phyloP scores from a whole-genome alignment of 805 yeast genomes.

The Saccharomycopsis amapae region DNA sequence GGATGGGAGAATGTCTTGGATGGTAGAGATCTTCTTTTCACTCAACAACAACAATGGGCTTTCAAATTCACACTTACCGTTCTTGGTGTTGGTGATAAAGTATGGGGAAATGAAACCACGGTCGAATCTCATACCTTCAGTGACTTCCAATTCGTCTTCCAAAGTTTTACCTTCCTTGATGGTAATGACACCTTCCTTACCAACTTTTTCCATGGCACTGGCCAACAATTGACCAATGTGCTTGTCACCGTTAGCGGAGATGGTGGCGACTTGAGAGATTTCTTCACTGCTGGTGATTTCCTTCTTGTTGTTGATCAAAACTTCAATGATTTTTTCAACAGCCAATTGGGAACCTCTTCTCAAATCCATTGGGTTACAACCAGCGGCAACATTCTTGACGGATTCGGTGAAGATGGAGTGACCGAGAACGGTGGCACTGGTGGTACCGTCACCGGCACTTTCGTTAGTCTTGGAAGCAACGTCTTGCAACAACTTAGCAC shows the following conservation, averaged over 20 bases:
- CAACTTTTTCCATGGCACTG: slow-evolving; percentile 96
- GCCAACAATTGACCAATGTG: slow-evolving; percentile 91
- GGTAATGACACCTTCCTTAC: slow-evolving; percentile 98
- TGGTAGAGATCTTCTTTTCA: slow-evolving; percentile 87
- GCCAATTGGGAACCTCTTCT: slow-evolving; percentile 98
- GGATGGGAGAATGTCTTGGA: slow-evolving; percentile 88
- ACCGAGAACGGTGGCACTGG: slow-evolving; percentile 94
- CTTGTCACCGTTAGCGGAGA: slow-evolving; percentile 91
- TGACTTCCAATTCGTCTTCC: slow-evolving; percentile 93
- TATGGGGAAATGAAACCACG: slow-evolving; percentile 96
- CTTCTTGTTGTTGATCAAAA: slow-evolving; percentile 76
- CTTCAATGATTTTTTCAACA: slow-evolving; percentile 85
- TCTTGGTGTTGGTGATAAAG: slow-evolving; percentile 89
- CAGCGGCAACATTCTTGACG: slow-evolving; percentile 96
- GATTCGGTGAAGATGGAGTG: slow-evolving; percentile 93
- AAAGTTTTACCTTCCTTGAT: slow-evolving; percentile 96
- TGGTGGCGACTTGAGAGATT: slow-evolving; percentile 97
- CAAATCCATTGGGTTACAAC: slow-evolving; percentile 97
- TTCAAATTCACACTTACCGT: slow-evolving; percentile 90
- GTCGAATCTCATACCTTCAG: slow-evolving; percentile 98
- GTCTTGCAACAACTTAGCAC: slow-evolving; percentile 91
- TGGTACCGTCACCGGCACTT: slow-evolving; percentile 98
- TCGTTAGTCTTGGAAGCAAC: slow-evolving; percentile 97
- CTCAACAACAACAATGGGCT: slow-evolving; percentile 82
- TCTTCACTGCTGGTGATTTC: slow-evolving; percentile 91